Percentiles rank a stretch among this genome's conserved stretches.
phyloP scores from a whole-genome alignment of 495 filamentous ascomycete genomes.

The Pseudevernia furfuracea region DNA sequence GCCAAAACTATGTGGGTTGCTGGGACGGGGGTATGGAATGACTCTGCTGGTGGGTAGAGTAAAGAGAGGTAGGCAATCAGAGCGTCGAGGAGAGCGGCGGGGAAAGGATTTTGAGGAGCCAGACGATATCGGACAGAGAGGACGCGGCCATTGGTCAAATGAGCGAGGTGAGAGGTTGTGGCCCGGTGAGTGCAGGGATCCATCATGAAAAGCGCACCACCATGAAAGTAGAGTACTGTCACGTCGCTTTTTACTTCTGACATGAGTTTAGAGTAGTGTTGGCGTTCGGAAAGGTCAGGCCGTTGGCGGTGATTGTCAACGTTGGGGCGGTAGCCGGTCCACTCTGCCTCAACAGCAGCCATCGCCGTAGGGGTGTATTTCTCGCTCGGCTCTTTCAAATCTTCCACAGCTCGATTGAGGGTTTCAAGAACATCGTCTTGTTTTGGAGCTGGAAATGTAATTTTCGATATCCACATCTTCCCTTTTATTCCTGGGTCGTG shows the following conservation, averaged over 20 bases:
- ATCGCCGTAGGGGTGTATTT: slow-evolving; percentile 44
- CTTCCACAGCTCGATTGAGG: slow-evolving; percentile 55
- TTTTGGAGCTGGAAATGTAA: slow-evolving; percentile 50
- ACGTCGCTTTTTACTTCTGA: slow-evolving; percentile 57
- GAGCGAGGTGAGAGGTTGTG: slow-evolving; percentile 39
- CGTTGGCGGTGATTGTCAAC: slow-evolving; percentile 47
- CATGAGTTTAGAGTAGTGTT: slow-evolving; percentile 67
- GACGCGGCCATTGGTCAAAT: slow-evolving; percentile 49
- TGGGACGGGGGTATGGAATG: slow-evolving; percentile 61
- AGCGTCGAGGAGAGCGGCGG: slow-evolving; percentile 75
- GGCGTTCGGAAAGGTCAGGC: slow-evolving; percentile 55
- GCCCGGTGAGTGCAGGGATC: slow-evolving; percentile 63
- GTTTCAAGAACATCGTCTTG: slow-evolving; percentile 51
- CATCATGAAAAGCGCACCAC: slow-evolving; percentile 76
- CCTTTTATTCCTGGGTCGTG: slow-evolving; percentile 66
- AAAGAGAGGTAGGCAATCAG: slow-evolving; percentile 74
- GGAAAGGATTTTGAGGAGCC: slow-evolving; percentile 77
- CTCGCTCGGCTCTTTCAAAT: slow-evolving; percentile 44
- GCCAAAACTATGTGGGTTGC: slow-evolving; percentile 67
- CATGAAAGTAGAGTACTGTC: slow-evolving; percentile 81
- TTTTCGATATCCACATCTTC: slow-evolving; percentile 70
- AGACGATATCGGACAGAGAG: slow-evolving; percentile 84
- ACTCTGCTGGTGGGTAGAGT: slow-evolving; percentile 66
- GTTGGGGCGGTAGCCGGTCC: slow-evolving; percentile 65
- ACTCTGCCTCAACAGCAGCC: slow-evolving; percentile 67